Evolutionary conservation across 2,329 filamentous ascomycete genomes (phyloP), one percentile per base, ranked within the genome.

Genomic region (Paraphaeosphaeria minitans): DNA sequence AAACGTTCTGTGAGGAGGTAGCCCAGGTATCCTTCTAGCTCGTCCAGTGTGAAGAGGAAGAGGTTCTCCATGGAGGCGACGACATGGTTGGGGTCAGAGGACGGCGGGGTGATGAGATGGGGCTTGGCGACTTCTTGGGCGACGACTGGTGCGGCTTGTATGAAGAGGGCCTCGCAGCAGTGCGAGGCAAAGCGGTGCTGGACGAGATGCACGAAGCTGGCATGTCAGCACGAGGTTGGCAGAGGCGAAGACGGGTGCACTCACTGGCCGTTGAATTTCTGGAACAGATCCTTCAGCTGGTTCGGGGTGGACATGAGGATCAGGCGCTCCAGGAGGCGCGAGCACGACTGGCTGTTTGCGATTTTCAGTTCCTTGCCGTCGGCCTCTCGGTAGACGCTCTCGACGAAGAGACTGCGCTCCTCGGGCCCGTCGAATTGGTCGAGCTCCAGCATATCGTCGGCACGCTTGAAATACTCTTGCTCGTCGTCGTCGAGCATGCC

Each of bases 121-220:
- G 84, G 64, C 74, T 83, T 75, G 6, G 79, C 77, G 16, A 91
- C 78, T 77, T 97, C 93, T 61, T 89, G 82, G 14, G 89, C 90
- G 39, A 97, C 90, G 12, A 90, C 80, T 0, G 91, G 89, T 0
- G 93, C 93, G 1, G 91, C 90, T 64, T 91, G 87, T 50, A 93
- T 82, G 76, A 99, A 98, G 33, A 99, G 84, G 27, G 92, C 92
- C 79, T 99, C 95, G 75, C 93, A 97, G 79, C 94, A 98, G 80
- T 99, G 95, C 60, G 93, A 96, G 5, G 95, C 95, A 71, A 99
- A 99, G 19, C 95, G 90, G 79, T 99, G 95, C 75, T 96, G 93
- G 53, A 97, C 88, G 29, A 99, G 85, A 68, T 93, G 89, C 58
- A 94, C 81, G 77, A 98, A 96, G 77, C 83, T 85, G 66, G 29